Base-by-base conservation (phyloP, 2,329 filamentous ascomycete species). In the Gaeumannomyces sp. region DNA sequence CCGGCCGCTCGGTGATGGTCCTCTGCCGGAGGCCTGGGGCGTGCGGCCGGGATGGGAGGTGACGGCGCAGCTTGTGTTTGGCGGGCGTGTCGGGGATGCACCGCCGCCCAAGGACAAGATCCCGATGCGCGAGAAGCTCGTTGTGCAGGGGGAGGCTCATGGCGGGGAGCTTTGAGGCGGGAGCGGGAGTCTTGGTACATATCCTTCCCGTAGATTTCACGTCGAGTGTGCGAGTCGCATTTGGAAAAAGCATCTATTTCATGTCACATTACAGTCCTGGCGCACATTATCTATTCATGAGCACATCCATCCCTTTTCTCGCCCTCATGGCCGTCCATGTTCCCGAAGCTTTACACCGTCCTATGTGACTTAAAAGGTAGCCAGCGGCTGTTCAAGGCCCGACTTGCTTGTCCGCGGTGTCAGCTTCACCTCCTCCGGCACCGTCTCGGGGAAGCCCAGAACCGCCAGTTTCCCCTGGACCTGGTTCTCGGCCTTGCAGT, bases 31-130 rank as follows among this genome's bases (percentile, higher is more conserved):
- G 0, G 75, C 81, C 60, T 90, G 85, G 83, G 78, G 79, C 35
- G 73, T 90, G 22, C 83, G 85, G 2, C 70, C 74, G 6, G 79
- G 84, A 63, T 90, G 87, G 87, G 79, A 79, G 64, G 76, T 89
- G 60, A 81, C 83, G 71, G 82, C 83, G 0, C 86, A 89, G 75
- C 72, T 90, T 63, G 87, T 89, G 35, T 89, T 90, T 74, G 85
- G 85, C 5, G 62, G 56, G 22, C 19, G n/a, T 1, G 35, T 33
- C 4, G 35, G 35, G 14, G 35, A 38, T 6, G 5, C 14, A 14
- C 22, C 28, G 31, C 8, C n/a, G 19, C 31, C 60, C 7, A 29
- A 50, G 29, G 60, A 11, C 7, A 61, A 61, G 60, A 38, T 38
- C 1, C 35, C 35, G 14, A 19, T 38, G 35, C 2, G 35, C 14